Conservation (phyloP, 805 yeast genomes). For the Ogataea corticis region DNA sequence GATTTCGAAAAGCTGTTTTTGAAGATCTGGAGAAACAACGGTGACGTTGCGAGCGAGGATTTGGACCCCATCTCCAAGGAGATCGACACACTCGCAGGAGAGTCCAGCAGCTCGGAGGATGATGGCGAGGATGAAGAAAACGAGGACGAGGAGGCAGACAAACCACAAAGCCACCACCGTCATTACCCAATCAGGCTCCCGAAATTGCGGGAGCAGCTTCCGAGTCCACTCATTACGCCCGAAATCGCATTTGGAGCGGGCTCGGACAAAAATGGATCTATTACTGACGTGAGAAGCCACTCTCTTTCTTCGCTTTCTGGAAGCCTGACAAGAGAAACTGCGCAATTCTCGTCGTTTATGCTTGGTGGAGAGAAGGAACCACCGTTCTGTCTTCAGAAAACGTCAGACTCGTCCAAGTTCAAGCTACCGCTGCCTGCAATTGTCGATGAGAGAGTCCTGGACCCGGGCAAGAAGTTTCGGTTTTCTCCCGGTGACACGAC, state of each 20-base stretch:
- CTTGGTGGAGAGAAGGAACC: background rate
- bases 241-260: constrained; percentile 7
- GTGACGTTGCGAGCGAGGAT: constrained; percentile 21
- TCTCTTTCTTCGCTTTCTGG: constrained; percentile 4
- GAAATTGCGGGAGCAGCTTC: constrained; percentile 15
- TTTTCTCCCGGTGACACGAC: too few relatives aligned
- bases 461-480: background rate
- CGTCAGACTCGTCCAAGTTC: constrained; percentile 13
- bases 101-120: constrained; percentile 6
- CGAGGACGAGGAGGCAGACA: constrained; percentile 7
- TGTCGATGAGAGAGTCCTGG: constrained; percentile 14
- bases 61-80: constrained; percentile 32
- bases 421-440: constrained; percentile 32
- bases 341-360: background rate
- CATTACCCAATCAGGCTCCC: background rate
- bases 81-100: constrained; percentile 10
- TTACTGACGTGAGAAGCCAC: constrained; percentile 11
- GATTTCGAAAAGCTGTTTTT: constrained; percentile 44
- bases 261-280: background rate
- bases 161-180: background rate
- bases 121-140: constrained; percentile 8
- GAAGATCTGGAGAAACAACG: constrained; percentile 32
- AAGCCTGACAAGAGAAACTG: background rate
- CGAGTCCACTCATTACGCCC: constrained; percentile 25
- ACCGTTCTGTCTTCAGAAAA: background rate